Percentiles rank a stretch among this genome's conserved stretches.
These are phyloP conservation scores for Exophiala sp. DNA, from an alignment of 2,329 filamentous ascomycete genomes.

Conservation along the genomic window DNA sequence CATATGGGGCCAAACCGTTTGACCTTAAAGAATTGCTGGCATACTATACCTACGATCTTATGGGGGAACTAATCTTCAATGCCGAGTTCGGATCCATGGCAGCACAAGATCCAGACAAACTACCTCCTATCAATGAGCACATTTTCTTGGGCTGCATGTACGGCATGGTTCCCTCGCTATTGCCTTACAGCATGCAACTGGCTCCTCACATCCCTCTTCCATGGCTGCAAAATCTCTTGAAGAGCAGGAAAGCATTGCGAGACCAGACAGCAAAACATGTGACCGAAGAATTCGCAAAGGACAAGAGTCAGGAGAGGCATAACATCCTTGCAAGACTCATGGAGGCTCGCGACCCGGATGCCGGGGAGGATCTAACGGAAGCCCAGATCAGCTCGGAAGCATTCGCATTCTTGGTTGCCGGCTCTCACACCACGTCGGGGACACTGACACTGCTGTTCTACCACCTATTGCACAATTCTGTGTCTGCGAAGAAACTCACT, in stretches of 20 bases:
- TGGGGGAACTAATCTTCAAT: slow-evolving; percentile 34
- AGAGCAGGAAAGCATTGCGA: slow-evolving; percentile 7
- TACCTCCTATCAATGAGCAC: slow-evolving; percentile 19
- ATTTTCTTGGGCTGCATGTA: slow-evolving; percentile 13
- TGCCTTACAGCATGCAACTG: slow-evolving; percentile 10
- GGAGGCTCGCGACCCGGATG: slow-evolving; percentile 11
- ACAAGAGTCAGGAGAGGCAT: slow-evolving; percentile 8
- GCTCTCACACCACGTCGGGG: slow-evolving; percentile 40
- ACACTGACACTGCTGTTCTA: slow-evolving; percentile 43
- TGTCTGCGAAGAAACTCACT: slow-evolving; percentile 4
- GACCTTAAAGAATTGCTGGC: slow-evolving; percentile 13
- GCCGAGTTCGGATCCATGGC: slow-evolving; percentile 31
- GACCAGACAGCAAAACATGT: slow-evolving; percentile 5
- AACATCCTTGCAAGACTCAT: slow-evolving; percentile 14
- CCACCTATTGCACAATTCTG: slow-evolving; percentile 32
- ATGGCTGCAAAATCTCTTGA: slow-evolving; percentile 13
- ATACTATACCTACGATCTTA: slow-evolving; percentile 33
- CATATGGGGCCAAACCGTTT: slow-evolving; percentile 5
- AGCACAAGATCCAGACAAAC: slow-evolving; percentile 6
- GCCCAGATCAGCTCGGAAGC: slow-evolving; percentile 12
- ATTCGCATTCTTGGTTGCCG: slow-evolving; percentile 29
- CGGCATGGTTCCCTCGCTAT: slow-evolving; percentile 12
- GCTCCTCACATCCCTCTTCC: slow-evolving; percentile 8
- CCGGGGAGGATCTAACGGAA: slow-evolving; percentile 8
- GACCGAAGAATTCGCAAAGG: slow-evolving; percentile 2